These are phyloP conservation scores for Phialophora tarda DNA, from an alignment of 2,329 filamentous ascomycete species.

Conservation along the genomic window DNA sequence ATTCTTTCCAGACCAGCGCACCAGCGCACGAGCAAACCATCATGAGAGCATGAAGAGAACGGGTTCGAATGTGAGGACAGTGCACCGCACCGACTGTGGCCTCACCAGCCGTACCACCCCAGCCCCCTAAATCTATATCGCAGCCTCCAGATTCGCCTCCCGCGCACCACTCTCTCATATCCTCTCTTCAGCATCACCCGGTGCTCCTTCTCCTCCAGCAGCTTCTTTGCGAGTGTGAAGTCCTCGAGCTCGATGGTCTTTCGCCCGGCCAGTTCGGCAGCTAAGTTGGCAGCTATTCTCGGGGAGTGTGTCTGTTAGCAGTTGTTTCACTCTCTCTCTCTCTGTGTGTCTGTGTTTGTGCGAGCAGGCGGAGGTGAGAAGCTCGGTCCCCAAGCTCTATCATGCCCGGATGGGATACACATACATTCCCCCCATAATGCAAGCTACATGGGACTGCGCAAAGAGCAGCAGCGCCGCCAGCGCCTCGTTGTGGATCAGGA, in stretches of 20 bases:
- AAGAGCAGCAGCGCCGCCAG: not conserved
- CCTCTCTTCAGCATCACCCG: not conserved
- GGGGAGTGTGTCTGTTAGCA: not conserved
- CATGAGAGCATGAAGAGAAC: not conserved
- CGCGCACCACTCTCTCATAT: not conserved
- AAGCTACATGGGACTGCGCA: not conserved
- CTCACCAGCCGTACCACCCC: not conserved
- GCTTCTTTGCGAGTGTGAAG: not conserved
- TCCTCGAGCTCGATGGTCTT: not conserved
- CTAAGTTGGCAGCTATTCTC: not conserved
- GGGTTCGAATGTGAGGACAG: not conserved
- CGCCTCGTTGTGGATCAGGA: not conserved
- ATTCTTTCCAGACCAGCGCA: not conserved
- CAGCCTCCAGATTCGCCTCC: not conserved
- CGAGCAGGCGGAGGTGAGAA: not conserved
- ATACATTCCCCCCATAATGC: not conserved
- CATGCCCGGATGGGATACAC: not conserved
- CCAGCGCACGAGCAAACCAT: not conserved
- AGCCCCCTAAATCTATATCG: not conserved
- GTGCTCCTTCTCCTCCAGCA: conserved; percentile 4
- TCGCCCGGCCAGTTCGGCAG: not conserved
- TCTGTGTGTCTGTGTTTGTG: not conserved
- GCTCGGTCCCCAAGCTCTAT: not conserved
- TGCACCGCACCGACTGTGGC: not conserved
- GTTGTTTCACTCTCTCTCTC: not conserved